Evolutionary conservation across 768 basidiomycete genomes (phyloP).

Genomic region (Exsudoporus frostii): DNA sequence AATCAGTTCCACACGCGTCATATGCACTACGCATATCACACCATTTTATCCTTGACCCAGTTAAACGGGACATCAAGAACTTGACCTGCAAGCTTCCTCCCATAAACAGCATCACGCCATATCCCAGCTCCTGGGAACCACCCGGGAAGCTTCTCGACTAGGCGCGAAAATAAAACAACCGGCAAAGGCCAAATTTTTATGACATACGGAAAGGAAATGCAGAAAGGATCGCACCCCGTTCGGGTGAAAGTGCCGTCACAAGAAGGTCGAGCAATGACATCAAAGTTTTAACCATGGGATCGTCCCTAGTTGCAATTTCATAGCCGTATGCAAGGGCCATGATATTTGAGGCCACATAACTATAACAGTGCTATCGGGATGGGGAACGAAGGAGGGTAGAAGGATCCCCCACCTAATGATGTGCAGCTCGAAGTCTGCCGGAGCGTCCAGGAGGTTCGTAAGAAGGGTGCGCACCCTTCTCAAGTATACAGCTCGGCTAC

Average conservation of each 20-base stretch:
- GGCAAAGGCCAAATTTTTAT: neutral
- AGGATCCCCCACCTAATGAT: slow-evolving; percentile 15
- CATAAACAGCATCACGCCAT: slow-evolving; percentile 16
- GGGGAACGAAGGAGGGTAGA: neutral
- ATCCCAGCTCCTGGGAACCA: slow-evolving; percentile 25
- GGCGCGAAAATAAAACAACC: neutral
- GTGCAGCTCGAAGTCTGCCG: slow-evolving; percentile 24
- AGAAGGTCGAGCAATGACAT: slow-evolving; percentile 19
- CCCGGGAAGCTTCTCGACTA: slow-evolving; percentile 21
- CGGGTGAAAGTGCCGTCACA: slow-evolving; percentile 18
- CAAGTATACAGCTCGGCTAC: slow-evolving; percentile 20
- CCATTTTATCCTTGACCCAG: slow-evolving; percentile 24
- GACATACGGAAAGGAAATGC: slow-evolving; percentile 26
- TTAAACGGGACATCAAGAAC: slow-evolving; percentile 25
- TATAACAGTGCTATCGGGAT: neutral
- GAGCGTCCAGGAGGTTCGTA: slow-evolving; percentile 18
- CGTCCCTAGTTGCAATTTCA: slow-evolving; percentile 14
- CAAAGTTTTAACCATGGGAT: slow-evolving; percentile 22
- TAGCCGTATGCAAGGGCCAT: slow-evolving; percentile 28
- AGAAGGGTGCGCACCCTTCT: slow-evolving; percentile 20
- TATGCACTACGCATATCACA: neutral
- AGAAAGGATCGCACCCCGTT: slow-evolving; percentile 15
- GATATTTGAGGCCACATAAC: slow-evolving; percentile 26
- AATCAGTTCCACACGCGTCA: neutral
- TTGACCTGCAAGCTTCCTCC: slow-evolving; percentile 12